phyloP scores from a whole-genome alignment of 768 basidiomycete genomes.

The Mycena metata region DNA sequence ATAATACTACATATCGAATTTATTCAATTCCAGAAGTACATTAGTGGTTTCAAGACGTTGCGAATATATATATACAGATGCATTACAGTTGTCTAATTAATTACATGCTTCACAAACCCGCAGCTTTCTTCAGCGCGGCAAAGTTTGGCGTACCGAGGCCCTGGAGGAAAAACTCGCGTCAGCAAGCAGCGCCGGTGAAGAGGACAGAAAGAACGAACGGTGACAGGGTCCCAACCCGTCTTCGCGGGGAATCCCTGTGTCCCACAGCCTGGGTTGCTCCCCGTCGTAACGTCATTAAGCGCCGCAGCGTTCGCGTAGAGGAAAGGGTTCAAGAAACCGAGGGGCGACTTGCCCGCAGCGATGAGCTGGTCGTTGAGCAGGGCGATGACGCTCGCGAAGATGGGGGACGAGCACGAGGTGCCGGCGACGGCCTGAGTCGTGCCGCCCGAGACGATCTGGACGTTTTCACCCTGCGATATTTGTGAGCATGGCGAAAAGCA shows the following conservation, averaged over 20 bases:
- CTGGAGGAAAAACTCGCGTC: background rate
- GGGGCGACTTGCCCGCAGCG: slow-evolving; percentile 31
- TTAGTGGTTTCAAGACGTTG: no score
- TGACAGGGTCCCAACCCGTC: slow-evolving; percentile 47
- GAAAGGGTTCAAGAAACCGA: slow-evolving; percentile 36
- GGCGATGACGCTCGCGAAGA: slow-evolving; percentile 40
- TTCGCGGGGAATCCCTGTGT: slow-evolving; percentile 33
- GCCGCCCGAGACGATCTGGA: slow-evolving; percentile 31
- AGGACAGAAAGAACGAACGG: slow-evolving; percentile 13
- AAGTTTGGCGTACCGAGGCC: slow-evolving; percentile 33
- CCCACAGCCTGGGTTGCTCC: slow-evolving; percentile 38
- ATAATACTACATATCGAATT: no score
- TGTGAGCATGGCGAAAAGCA: no score
- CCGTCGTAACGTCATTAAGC: slow-evolving; percentile 43
- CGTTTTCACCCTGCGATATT: slow-evolving; percentile 23
- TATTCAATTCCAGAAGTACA: no score
- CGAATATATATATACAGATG: slow-evolving; percentile 3
- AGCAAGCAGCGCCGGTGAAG: slow-evolving; percentile 2
- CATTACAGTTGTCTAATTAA: background rate
- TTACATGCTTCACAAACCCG: slow-evolving; percentile 5
- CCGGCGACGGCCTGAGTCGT: slow-evolving; percentile 12
- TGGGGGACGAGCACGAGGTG: slow-evolving; percentile 39
- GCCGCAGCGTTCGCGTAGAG: slow-evolving; percentile 38
- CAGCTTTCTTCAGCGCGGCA: slow-evolving; percentile 16
- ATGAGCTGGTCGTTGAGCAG: slow-evolving; percentile 34